phyloP scores from a whole-genome alignment of 345 rosid genomes.

The Geranium rotundifolium region DNA sequence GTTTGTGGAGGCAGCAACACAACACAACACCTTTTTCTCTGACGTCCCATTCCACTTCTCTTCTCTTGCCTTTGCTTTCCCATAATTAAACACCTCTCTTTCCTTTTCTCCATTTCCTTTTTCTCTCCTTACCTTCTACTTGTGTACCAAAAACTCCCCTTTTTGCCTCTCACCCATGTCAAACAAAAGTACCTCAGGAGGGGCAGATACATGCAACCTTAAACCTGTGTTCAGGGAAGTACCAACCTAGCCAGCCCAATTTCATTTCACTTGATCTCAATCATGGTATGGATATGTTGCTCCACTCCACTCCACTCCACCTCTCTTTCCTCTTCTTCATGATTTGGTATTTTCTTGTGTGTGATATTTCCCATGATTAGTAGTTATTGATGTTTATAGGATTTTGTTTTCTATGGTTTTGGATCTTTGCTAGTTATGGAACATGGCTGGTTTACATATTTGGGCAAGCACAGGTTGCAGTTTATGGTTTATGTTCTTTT shows the following conservation, averaged over 20 bases:
- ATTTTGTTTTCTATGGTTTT: no score
- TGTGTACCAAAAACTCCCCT: slow-evolving; percentile 8
- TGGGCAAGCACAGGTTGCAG: background rate
- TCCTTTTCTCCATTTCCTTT: slow-evolving; percentile 8
- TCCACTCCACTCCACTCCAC: background rate
- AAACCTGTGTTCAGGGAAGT: background rate
- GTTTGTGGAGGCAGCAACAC: background rate
- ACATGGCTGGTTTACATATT: background rate
- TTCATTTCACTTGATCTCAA: background rate
- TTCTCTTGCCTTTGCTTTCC: slow-evolving; percentile 43
- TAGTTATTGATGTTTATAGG: no score
- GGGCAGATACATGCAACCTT: background rate
- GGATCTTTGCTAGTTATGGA: background rate
- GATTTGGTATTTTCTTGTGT: background rate
- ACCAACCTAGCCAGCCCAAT: background rate
- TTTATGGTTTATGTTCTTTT: background rate
- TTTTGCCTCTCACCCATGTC: slow-evolving; percentile 6
- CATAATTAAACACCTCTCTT: slow-evolving; percentile 36
- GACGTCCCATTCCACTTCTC: slow-evolving; percentile 24
- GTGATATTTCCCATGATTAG: background rate
- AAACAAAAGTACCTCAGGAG: slow-evolving; percentile 9
- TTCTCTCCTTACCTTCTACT: slow-evolving; percentile 7
- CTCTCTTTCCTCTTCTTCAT: background rate
- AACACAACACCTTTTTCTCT: slow-evolving; percentile 16
- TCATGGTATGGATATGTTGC: background rate